phyloP scores from a whole-genome alignment of 2,329 filamentous ascomycete species.

The Ambrosiella xylebori region DNA sequence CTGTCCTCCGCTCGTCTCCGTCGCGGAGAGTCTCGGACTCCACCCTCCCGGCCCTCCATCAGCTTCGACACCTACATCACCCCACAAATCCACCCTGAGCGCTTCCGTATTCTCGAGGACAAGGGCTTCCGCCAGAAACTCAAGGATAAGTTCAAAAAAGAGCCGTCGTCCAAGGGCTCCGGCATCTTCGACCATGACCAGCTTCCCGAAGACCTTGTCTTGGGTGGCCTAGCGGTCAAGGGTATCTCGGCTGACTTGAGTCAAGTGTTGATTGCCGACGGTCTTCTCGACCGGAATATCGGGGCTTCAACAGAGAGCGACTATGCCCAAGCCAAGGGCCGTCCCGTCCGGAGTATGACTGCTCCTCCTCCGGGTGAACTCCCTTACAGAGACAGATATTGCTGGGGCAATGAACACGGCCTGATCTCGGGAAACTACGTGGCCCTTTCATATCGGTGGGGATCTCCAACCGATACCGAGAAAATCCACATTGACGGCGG shows the following conservation, averaged over 20 bases:
- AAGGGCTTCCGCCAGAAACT: conserved; percentile 12
- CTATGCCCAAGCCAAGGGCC: conserved; percentile 6
- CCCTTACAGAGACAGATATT: conserved; percentile 8
- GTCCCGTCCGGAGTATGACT: neutral
- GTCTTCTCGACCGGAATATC: conserved; percentile 5
- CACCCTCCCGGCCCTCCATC: conserved; percentile 7
- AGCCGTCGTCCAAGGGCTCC: neutral
- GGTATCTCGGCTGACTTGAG: conserved; percentile 10
- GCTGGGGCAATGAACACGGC: conserved; percentile 10
- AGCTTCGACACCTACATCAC: conserved; percentile 11
- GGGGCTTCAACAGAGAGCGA: conserved; percentile 1
- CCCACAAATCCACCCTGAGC: conserved; percentile 6
- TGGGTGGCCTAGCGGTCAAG: conserved; percentile 10
- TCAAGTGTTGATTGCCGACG: conserved; percentile 5
- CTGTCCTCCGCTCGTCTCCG: conserved; percentile 11
- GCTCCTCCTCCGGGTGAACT: conserved; percentile 2
- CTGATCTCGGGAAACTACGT: conserved; percentile 12
- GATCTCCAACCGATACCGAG: neutral
- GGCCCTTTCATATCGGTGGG: conserved; percentile 6
- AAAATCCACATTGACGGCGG: conserved; percentile 6
- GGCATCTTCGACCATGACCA: neutral
- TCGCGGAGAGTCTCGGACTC: conserved; percentile 9
- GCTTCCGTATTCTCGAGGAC: conserved; percentile 10
- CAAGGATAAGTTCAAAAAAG: conserved; percentile 9
- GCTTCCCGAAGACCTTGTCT: conserved; percentile 4